Evolutionary conservation across 768 basidiomycete genomes (phyloP).

Genomic region (Suillus brevipes): DNA sequence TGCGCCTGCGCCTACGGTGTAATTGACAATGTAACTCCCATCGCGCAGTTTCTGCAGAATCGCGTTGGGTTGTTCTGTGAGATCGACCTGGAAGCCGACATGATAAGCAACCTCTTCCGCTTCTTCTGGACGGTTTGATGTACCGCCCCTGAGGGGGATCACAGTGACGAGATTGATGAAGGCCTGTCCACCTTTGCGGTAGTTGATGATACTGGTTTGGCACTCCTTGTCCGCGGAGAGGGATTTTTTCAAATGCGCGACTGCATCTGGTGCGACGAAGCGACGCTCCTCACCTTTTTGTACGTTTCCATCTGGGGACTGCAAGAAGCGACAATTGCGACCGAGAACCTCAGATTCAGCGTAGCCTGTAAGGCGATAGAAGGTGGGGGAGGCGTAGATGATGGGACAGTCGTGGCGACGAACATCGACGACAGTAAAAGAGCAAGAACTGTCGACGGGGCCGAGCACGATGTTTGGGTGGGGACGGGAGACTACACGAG

Average conservation of each 20-base stretch:
- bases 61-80: slow-evolving; percentile 81
- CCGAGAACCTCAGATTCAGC: slow-evolving; percentile 75
- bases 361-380: slow-evolving; percentile 78
- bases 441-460: slow-evolving; percentile 88
- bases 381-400: slow-evolving; percentile 87
- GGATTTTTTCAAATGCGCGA: slow-evolving; percentile 65
- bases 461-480: slow-evolving; percentile 79
- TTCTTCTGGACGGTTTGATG: slow-evolving; percentile 45
- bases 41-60: slow-evolving; percentile 79
- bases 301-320: slow-evolving; percentile 66
- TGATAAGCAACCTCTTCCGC: slow-evolving; percentile 78
- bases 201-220: slow-evolving; percentile 87
- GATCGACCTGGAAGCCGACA: slow-evolving; percentile 95
- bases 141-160: slow-evolving; percentile 78
- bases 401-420: slow-evolving; percentile 82
- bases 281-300: slow-evolving; percentile 54
- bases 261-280: slow-evolving; percentile 63
- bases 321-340: slow-evolving; percentile 88
- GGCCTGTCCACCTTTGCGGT: slow-evolving; percentile 76
- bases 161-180: slow-evolving; percentile 94
- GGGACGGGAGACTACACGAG: slow-evolving; percentile 71
- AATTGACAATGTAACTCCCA: slow-evolving; percentile 75
- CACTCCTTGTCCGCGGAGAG: slow-evolving; percentile 80
- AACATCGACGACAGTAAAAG: slow-evolving; percentile 90
- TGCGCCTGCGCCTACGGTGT: slow-evolving; percentile 30